phyloP scores from a whole-genome alignment of 768 basidiomycete genomes.

The Boletus fagicola region DNA sequence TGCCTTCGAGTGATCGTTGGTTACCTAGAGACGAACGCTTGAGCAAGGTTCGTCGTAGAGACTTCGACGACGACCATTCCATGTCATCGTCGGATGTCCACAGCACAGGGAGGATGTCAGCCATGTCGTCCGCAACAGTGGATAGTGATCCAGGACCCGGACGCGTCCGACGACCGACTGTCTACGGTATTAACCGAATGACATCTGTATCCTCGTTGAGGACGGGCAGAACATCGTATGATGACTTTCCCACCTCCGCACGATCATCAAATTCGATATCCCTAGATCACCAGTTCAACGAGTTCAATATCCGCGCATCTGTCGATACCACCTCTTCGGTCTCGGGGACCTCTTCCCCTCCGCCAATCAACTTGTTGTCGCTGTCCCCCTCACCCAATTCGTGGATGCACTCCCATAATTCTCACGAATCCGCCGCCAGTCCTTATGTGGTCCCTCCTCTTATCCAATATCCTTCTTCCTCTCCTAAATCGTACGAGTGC shows the following conservation, averaged over 20 bases:
- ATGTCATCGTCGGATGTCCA: conserved; percentile 88
- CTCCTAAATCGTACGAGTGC: conserved; percentile 48
- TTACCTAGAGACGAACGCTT: conserved; percentile 53
- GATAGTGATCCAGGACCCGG: conserved; percentile 85
- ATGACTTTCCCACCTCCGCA: conserved; percentile 69
- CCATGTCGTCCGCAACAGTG: conserved; percentile 78
- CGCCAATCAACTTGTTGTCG: conserved; percentile 71
- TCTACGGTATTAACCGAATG: conserved; percentile 71
- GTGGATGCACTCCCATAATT: conserved; percentile 49
- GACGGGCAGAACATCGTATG: conserved; percentile 53
- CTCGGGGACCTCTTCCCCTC: conserved; percentile 68
- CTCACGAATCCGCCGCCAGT: conserved; percentile 39
- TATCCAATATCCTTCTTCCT: conserved; percentile 39
- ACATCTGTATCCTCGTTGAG: conserved; percentile 73
- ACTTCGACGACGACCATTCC: conserved; percentile 88
- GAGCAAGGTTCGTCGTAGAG: conserved; percentile 75
- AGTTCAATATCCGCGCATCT: conserved; percentile 70
- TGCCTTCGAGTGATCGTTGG: conserved; percentile 47
- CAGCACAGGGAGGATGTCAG: conserved; percentile 69
- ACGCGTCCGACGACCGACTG: conserved; percentile 59
- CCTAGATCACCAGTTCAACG: conserved; percentile 71
- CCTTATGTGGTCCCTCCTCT: conserved; percentile 37
- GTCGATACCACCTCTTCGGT: conserved; percentile 57
- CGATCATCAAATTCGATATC: conserved; percentile 81
- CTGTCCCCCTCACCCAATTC: conserved; percentile 64